Percentiles rank a stretch among this genome's conserved stretches.
These are phyloP conservation scores for Saccharomyces hybrid DNA, from an alignment of 1,139 yeast species.

Conservation along the genomic window DNA sequence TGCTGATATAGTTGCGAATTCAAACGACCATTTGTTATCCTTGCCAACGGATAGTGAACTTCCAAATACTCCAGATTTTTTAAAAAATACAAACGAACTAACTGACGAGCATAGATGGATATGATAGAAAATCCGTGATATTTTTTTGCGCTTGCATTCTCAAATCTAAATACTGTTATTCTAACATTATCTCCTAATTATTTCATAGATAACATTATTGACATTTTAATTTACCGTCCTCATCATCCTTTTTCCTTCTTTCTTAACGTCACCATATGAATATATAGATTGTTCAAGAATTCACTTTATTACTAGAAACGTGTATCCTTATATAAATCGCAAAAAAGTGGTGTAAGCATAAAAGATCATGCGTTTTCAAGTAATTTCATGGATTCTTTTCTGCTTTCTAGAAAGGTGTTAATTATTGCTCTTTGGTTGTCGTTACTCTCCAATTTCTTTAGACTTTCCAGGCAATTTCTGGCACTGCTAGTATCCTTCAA, in stretches of 20 bases:
- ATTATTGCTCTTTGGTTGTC: not conserved
- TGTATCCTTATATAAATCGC: not conserved
- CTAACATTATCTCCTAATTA: not conserved
- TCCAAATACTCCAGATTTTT: conserved; percentile 15
- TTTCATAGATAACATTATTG: not conserved
- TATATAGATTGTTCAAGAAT: not conserved
- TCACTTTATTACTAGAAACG: not conserved
- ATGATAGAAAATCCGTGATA: conserved; percentile 1
- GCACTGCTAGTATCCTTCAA: conserved; percentile 24
- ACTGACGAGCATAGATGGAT: conserved; percentile 16
- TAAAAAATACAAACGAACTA: conserved; percentile 12
- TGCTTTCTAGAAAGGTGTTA: not conserved
- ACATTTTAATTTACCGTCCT: not conserved
- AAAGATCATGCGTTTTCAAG: not conserved
- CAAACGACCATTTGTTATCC: conserved; percentile 8
- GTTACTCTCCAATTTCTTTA: not conserved
- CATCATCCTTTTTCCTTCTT: not conserved
- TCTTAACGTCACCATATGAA: not conserved
- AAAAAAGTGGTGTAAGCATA: not conserved
- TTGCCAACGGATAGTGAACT: conserved; percentile 12
- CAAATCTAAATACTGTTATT: not conserved
- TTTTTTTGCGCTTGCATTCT: not conserved
- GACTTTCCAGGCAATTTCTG: conserved; percentile 16
- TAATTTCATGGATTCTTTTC: not conserved
- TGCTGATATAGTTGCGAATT: not conserved